Base-by-base conservation (phyloP, 1,284 basidiomycete species). In the Coriolopsis trogii region DNA sequence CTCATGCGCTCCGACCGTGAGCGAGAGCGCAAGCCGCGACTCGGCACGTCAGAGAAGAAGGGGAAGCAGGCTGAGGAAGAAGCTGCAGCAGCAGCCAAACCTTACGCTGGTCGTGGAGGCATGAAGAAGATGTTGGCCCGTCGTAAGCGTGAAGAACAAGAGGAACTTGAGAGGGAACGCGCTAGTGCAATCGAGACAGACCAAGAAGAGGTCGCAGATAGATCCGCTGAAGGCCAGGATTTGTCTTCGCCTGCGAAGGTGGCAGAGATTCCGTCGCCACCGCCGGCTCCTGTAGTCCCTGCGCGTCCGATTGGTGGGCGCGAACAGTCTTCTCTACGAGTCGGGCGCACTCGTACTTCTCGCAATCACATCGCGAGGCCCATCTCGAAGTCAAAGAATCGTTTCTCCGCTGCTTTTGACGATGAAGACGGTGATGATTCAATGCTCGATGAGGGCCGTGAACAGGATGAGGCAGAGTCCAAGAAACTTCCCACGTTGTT, bases 111-210 rank as follows among this genome's bases (percentile, higher is more conserved):
- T 5, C 79, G 81, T 56, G 85, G 86, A 41, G 85, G 86, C 0
- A 81, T 88, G 78, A 87, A 85, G 73, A 90, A 85, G 63, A 69
- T 89, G 67, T 67, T 91, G 33, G 82, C 84, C 28, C 78, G 79
- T 56, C 70, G 76, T 40, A 70, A 70, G 60, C 63, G 62, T 45
- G 79, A 74, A 51, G 71, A 67, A 41, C 54, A 66, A 25, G 66
- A 67, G 49, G 67, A 66, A 44, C 67, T 66, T 41, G 69, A 73
- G 52, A 66, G 68, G 56, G 68, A 70, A 30, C 53, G 77, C 50
- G 70, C 67, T 16, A 68, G 69, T 37, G 65, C 63, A 5, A 67
- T 68, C 38, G 62, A 63, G 33, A 62, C 62, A 21, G 64, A 69
- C 26, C 65, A 67, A 33, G 66, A 69, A 10, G 59, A 58, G 15